Evolutionary conservation across 805 yeast species (phyloP).

Genomic region (Suhomyces sp.): DNA sequence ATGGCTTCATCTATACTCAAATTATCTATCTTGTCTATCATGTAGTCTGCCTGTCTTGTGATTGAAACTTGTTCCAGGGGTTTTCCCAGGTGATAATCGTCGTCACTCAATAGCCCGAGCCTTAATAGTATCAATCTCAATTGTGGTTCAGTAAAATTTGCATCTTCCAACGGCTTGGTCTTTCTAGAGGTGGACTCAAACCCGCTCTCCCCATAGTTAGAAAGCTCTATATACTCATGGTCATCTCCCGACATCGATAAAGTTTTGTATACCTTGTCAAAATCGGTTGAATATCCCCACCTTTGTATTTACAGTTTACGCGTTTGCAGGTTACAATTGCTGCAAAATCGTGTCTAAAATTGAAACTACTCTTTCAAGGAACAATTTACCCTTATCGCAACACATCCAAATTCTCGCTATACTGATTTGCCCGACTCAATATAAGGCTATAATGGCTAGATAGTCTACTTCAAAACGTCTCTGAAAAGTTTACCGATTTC

Average conservation of each 20-base stretch:
- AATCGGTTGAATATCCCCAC: background rate
- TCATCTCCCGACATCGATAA: background rate
- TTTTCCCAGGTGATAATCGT: conserved; percentile 4
- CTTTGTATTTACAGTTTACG: background rate
- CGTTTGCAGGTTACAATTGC: background rate
- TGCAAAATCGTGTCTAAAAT: background rate
- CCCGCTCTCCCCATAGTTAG: background rate
- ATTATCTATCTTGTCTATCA: conserved; percentile 28
- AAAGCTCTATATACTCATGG: conserved; percentile 5
- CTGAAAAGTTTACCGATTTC: conserved; percentile 12
- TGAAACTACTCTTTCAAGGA: background rate
- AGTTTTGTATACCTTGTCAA: background rate
- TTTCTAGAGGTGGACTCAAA: background rate
- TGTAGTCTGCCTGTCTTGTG: conserved; percentile 14
- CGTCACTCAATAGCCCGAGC: conserved; percentile 10
- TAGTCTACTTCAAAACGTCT: background rate
- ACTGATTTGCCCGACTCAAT: background rate
- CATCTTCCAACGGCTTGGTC: background rate
- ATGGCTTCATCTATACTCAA: conserved; percentile 24
- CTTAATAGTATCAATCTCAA: conserved; percentile 7
- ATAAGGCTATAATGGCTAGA: background rate
- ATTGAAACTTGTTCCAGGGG: background rate
- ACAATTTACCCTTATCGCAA: too few species aligned
- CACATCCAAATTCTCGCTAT: background rate
- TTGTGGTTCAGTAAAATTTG: conserved; percentile 1